Evolutionary conservation across 495 filamentous ascomycete genomes (phyloP), one percentile per base, ranked within the genome.

Genomic region (Parmelia sp.): DNA sequence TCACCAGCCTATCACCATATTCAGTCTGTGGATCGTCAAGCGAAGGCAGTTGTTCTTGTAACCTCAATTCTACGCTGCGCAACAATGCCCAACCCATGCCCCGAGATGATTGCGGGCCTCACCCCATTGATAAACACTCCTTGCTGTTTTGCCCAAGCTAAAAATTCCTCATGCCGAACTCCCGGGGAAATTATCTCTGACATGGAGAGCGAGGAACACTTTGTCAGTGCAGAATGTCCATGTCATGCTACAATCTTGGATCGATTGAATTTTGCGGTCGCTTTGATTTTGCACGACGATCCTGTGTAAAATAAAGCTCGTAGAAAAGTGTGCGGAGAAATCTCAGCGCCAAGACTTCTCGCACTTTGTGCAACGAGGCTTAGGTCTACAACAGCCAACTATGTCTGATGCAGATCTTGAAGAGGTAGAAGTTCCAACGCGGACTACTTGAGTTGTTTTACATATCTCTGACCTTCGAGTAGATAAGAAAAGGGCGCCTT

Each of bases 381-480:
- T 33, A 7, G 0, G 61, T 25, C 44, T 58, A 59, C 11, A 49
- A 23, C 6, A 36, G 17, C 44, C 40, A 51, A 78, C 42, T 62
- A 92, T 94, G 90, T 88, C 86, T n/a, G 90, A 95, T 79, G 82
- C 88, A 72, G 91, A 96, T 72, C 76, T 96, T 61, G 90, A 92
- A 74, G 84, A 90, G 80, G 90, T 90, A 62, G 64, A 77, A 63
- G 37, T 56, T 44, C 31, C 19, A 35, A 40, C 17, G 29, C 14
- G 8, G 10, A n/a, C 7, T 23, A n/a, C 35, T n/a, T 11, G 15
- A 21, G 35, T 57, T 29, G 27, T 6, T 21, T 8, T 15, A 29
- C 35, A 40, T n/a, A 27, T 51, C 45, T 39, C 58, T 70, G 12
- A 51, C 58, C 31, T 59, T 40, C 51, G 40, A 58, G 29, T 60